Evolutionary conservation across 768 basidiomycete genomes (phyloP).

Genomic region (Daedaleopsis sinensis): DNA sequence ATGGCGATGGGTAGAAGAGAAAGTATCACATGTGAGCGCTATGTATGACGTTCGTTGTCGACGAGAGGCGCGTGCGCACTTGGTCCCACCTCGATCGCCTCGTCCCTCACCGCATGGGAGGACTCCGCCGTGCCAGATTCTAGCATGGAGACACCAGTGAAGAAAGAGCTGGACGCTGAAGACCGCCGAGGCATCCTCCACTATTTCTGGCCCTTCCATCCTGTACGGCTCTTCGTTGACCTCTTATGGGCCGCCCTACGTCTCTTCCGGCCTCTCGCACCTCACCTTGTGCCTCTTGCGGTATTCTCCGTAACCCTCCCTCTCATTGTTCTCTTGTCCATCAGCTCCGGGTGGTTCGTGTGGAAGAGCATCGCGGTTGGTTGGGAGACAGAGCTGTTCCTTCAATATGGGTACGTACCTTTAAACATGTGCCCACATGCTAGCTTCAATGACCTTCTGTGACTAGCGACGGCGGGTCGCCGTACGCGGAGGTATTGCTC

Average conservation of each 20-base stretch:
- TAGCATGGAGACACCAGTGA: constrained; percentile 15
- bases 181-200: constrained; percentile 20
- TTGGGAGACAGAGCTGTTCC: constrained; percentile 69
- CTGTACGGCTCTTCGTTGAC: constrained; percentile 28
- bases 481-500: constrained; percentile 61
- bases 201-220: constrained; percentile 26
- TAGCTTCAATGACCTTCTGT: not conserved
- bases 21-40: constrained; percentile 9
- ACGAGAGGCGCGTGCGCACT: constrained; percentile 2
- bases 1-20: constrained; percentile 10
- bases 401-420: constrained; percentile 75
- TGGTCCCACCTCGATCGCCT: not conserved
- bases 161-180: constrained; percentile 13
- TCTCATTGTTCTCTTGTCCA: constrained; percentile 58
- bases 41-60: constrained; percentile 6
- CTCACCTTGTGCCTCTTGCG: constrained; percentile 65
- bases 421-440: not conserved
- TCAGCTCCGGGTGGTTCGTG: constrained; percentile 71
- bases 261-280: constrained; percentile 54
- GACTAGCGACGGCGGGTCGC: constrained; percentile 62
- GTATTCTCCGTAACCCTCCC: constrained; percentile 68
- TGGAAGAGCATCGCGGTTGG: constrained; percentile 72
- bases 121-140: not conserved
- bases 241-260: constrained; percentile 32
- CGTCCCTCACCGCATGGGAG: not conserved